A percentile compares a stretch with the other conserved stretches of the same genome.
Conservation (phyloP, 805 yeast genomes). For the Naumovozyma baii region DNA sequence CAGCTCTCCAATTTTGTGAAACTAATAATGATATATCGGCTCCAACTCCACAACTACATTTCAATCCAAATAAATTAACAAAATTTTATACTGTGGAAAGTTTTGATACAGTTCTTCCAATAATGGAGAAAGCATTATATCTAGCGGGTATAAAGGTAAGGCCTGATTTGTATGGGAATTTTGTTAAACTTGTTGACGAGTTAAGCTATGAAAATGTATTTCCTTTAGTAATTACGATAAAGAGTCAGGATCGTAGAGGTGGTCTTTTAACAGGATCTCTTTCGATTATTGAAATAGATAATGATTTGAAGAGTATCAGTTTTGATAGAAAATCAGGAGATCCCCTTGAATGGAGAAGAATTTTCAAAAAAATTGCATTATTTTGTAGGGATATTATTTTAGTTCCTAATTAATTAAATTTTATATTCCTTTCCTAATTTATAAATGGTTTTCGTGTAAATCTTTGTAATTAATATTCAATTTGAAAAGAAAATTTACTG, state of each 20-base stretch:
- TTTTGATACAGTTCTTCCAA: slow-evolving; percentile 21
- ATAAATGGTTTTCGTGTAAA: too few species aligned
- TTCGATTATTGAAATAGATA: slow-evolving; percentile 33
- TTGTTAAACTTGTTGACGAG: slow-evolving; percentile 7
- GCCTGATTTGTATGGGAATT: slow-evolving; percentile 16
- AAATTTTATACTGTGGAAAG: slow-evolving; percentile 23
- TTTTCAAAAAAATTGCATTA: slow-evolving; percentile 48
- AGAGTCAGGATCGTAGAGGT: slow-evolving; percentile 38
- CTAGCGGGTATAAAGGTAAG: slow-evolving; percentile 18
- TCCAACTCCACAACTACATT: slow-evolving; percentile 3
- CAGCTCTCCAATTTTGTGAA: slow-evolving; percentile 19
- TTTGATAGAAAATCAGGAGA: slow-evolving; percentile 52
- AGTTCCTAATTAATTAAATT: slow-evolving; percentile 30
- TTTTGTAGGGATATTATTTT: slow-evolving; percentile 50
- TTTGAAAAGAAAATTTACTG: too few species aligned
- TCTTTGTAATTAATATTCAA: background rate
- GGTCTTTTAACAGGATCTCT: slow-evolving; percentile 40
- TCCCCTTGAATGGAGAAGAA: slow-evolving; percentile 64
- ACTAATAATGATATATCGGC: slow-evolving; percentile 1
- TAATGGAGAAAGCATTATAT: slow-evolving; percentile 25
- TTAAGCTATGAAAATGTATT: slow-evolving; percentile 21
- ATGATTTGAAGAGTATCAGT: slow-evolving; percentile 39
- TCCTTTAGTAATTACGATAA: slow-evolving; percentile 32
- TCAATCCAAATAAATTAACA: slow-evolving; percentile 22
- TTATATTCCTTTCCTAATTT: background rate